Evolutionary conservation across 2,329 filamentous ascomycete species (phyloP).

Genomic region (Hypocrella siamensis): DNA sequence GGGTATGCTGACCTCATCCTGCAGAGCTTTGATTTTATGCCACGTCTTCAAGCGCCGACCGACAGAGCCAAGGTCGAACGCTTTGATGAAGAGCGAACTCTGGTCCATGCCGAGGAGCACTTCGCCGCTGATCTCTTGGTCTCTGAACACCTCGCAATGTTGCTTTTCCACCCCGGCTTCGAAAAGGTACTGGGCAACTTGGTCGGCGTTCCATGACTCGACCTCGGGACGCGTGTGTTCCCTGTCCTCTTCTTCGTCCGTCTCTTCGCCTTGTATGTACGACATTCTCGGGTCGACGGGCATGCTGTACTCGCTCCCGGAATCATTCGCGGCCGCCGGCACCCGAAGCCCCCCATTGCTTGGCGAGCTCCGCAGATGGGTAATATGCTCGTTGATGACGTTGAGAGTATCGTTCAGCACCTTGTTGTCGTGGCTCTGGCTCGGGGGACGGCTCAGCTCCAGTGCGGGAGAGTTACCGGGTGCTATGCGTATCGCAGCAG

Average conservation of each 20-base stretch:
- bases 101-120: conserved; percentile 92
- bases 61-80: conserved; percentile 84
- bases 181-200: conserved; percentile 82
- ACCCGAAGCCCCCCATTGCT: conserved; percentile 35
- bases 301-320: conserved; percentile 80
- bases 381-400: conserved; percentile 95
- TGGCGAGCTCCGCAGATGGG: conserved; percentile 51
- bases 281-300: conserved; percentile 63
- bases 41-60: conserved; percentile 82
- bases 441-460: conserved; percentile 20
- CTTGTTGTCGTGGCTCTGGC: conserved; percentile 38
- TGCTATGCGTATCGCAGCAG: conserved; percentile 11
- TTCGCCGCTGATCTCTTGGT: conserved; percentile 92
- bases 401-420: conserved; percentile 91
- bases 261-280: conserved; percentile 88
- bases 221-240: conserved; percentile 59
- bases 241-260: conserved; percentile 78
- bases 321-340: conserved; percentile 52
- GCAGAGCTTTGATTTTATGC: conserved; percentile 87
- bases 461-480: conserved; percentile 13
- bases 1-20: conserved; percentile 60
- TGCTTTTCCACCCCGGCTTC: conserved; percentile 70
- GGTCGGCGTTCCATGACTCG: conserved; percentile 58
- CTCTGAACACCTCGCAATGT: conserved; percentile 86
- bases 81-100: conserved; percentile 86